Evolutionary conservation across 179 eudicot genomes (phyloP).

Genomic region (Silene coronaria): DNA sequence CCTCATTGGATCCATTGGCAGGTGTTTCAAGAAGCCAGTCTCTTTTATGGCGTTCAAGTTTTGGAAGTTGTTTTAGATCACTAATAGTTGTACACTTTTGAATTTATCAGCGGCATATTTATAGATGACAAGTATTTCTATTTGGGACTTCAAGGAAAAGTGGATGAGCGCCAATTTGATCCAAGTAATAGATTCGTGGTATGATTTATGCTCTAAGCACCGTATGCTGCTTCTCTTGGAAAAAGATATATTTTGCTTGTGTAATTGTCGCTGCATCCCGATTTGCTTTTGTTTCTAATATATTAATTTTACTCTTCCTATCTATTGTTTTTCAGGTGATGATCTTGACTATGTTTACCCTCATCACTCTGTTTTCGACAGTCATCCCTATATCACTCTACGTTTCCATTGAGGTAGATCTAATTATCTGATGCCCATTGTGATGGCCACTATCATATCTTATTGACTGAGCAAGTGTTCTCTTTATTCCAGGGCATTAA

Average conservation of each 20-base stretch:
- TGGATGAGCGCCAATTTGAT: constrained; percentile 57
- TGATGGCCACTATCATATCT: no score
- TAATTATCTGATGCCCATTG: constrained; percentile 6
- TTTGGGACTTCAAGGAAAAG: constrained; percentile 53
- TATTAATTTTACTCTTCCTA: no score
- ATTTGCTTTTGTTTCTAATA: neutral
- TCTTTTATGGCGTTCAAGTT: neutral
- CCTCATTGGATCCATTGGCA: constrained; percentile 87
- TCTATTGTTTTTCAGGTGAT: constrained; percentile 50
- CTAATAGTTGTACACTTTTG: constrained; percentile 9
- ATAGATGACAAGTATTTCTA: constrained; percentile 57
- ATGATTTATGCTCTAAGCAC: constrained; percentile 22
- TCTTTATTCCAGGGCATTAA: constrained; percentile 68
- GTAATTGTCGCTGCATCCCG: neutral
- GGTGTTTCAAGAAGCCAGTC: constrained; percentile 40
- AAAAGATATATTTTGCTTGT: neutral
- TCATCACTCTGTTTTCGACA: constrained; percentile 92
- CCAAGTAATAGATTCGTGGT: constrained; percentile 87
- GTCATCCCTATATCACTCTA: constrained; percentile 97
- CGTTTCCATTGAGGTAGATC: constrained; percentile 91
- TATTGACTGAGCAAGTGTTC: constrained; percentile 8
- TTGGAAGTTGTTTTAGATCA: neutral
- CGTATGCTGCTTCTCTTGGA: constrained; percentile 4
- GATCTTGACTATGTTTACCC: constrained; percentile 78
- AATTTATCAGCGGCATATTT: constrained; percentile 61